These are phyloP conservation scores for Hypocrella siamensis DNA, from an alignment of 2,329 filamentous ascomycete genomes.

Conservation along the genomic window DNA sequence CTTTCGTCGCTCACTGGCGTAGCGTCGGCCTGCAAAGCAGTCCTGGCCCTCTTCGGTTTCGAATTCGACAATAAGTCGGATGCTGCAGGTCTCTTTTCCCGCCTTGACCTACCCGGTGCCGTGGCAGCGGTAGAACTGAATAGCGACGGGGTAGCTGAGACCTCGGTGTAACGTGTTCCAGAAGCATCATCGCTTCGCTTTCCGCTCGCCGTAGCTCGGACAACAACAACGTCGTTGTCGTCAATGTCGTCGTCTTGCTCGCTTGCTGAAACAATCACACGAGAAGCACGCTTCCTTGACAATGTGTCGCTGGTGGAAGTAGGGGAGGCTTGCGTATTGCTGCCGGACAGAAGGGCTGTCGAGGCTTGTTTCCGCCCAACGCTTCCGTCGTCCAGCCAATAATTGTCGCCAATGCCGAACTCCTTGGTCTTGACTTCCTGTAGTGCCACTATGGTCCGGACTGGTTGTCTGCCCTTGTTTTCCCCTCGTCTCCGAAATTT, in stretches of 20 bases:
- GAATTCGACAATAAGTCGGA: slow-evolving; percentile 12
- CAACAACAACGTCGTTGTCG: too few species aligned
- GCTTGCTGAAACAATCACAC: slow-evolving; percentile 19
- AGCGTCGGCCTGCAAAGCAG: slow-evolving; percentile 18
- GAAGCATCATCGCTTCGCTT: too few species aligned
- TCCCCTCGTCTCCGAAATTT: slow-evolving; percentile 54
- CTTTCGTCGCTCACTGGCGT: slow-evolving; percentile 29
- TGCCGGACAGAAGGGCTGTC: background rate
- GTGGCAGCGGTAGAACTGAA: slow-evolving; percentile 14
- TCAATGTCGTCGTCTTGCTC: slow-evolving; percentile 10
- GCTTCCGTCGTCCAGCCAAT: slow-evolving; percentile 49
- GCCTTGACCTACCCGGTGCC: slow-evolving; percentile 6
- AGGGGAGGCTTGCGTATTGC: background rate
- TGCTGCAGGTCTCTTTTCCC: slow-evolving; percentile 18
- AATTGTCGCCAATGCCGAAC: slow-evolving; percentile 60
- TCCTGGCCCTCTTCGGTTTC: slow-evolving; percentile 16
- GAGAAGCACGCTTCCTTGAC: slow-evolving; percentile 8
- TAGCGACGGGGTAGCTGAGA: slow-evolving; percentile 13
- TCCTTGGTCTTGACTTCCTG: slow-evolving; percentile 57
- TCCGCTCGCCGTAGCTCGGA: too few species aligned
- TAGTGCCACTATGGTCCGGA: slow-evolving; percentile 50
- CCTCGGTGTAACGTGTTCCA: slow-evolving; percentile 10
- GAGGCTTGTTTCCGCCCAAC: slow-evolving; percentile 13
- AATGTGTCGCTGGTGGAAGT: background rate
- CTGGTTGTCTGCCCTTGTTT: slow-evolving; percentile 21